Evolutionary conservation across 257 asterid genomes (phyloP).

Genomic region (Fraxinus anomala): DNA sequence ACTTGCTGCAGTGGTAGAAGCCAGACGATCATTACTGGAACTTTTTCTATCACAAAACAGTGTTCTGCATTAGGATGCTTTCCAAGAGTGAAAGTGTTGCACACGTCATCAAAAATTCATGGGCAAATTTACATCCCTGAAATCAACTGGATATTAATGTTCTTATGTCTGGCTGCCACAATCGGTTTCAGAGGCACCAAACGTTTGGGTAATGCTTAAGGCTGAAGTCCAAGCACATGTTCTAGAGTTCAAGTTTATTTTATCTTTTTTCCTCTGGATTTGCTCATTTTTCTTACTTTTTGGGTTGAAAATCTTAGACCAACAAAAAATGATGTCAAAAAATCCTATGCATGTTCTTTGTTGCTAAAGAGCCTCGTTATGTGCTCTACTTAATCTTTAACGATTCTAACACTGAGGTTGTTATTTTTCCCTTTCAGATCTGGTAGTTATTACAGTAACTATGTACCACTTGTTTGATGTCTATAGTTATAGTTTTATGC

Average conservation of each 20-base stretch:
- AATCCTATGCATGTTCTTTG: background rate
- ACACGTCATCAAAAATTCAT: slow-evolving; percentile 36
- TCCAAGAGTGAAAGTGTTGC: slow-evolving; percentile 32
- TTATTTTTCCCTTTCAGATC: slow-evolving; percentile 11
- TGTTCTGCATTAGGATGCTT: slow-evolving; percentile 36
- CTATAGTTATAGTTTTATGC: slow-evolving; percentile 37
- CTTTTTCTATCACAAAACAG: slow-evolving; percentile 34
- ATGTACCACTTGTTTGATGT: slow-evolving; percentile 37
- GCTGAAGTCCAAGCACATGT: background rate
- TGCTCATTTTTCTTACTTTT: background rate
- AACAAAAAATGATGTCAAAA: too few relatives aligned
- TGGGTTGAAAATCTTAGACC: background rate
- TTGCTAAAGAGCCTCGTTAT: background rate
- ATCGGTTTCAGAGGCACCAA: slow-evolving; percentile 34
- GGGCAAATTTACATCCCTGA: slow-evolving; percentile 40
- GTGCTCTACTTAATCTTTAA: background rate
- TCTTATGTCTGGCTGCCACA: slow-evolving; percentile 34
- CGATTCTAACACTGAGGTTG: background rate
- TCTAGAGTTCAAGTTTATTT: background rate
- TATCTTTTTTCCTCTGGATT: background rate
- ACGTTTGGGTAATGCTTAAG: slow-evolving; percentile 34
- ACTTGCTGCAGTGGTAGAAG: slow-evolving; percentile 38
- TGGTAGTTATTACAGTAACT: slow-evolving; percentile 37
- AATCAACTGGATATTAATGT: slow-evolving; percentile 39
- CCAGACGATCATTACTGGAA: slow-evolving; percentile 36